A percentile compares a stretch with the other conserved stretches of the same genome.
These are phyloP conservation scores for Didymella pinodella DNA, from an alignment of 2,329 filamentous ascomycete genomes.

Conservation along the genomic window DNA sequence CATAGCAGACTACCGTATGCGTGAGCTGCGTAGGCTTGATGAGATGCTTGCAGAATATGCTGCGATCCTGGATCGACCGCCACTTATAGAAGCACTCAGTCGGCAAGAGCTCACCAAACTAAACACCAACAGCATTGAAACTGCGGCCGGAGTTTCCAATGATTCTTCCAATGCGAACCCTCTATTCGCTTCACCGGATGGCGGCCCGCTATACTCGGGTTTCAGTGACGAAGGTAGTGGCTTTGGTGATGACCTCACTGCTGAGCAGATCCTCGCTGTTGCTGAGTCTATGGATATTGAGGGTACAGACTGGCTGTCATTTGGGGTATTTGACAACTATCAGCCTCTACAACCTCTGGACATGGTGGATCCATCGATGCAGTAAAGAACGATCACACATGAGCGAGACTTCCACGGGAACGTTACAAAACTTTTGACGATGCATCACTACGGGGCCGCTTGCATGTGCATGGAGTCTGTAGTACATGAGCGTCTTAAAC, in stretches of 20 bases:
- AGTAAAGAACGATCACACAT: background rate
- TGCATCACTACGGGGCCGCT: background rate
- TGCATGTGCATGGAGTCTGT: background rate
- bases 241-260: conserved; percentile 52
- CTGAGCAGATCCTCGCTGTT: conserved; percentile 58
- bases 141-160: conserved; percentile 11
- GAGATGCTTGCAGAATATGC: conserved; percentile 49
- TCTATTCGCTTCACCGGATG: conserved; percentile 20
- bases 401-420: background rate
- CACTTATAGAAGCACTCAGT: conserved; percentile 12
- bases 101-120: conserved; percentile 12
- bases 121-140: conserved; percentile 7
- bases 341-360: conserved; percentile 23
- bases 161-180: conserved; percentile 19
- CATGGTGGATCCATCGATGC: conserved; percentile 26
- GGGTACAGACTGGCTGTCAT: conserved; percentile 58
- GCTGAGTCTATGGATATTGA: conserved; percentile 57
- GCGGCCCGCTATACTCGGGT: conserved; percentile 26
- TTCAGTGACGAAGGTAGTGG: conserved; percentile 37
- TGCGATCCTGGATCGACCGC: conserved; percentile 18
- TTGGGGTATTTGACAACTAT: conserved; percentile 56
- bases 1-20: conserved; percentile 55
- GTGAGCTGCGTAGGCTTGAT: conserved; percentile 58
- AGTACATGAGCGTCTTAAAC: background rate
- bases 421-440: background rate